These are phyloP conservation scores for Candida manassasensis DNA, from an alignment of 805 yeast species.

Conservation along the genomic window DNA sequence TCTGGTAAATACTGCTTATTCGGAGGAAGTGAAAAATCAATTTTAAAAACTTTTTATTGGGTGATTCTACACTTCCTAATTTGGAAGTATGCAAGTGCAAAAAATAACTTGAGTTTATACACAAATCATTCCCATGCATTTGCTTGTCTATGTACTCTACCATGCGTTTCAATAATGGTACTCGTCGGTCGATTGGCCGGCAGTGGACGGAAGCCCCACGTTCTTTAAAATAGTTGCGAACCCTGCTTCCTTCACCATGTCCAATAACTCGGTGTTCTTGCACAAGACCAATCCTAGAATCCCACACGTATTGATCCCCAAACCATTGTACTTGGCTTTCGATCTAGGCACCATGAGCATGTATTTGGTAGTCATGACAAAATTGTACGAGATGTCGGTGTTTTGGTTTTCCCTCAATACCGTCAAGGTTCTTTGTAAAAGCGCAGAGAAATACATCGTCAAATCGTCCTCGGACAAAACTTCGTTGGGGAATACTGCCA, in stretches of 20 bases:
- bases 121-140: neutral
- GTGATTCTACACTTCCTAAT: conserved; percentile 20
- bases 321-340: conserved; percentile 44
- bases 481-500: conserved; percentile 52
- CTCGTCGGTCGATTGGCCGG: conserved; percentile 54
- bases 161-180: conserved; percentile 49
- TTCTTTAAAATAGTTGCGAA: conserved; percentile 51
- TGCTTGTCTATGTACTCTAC: neutral
- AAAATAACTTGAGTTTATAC: too few relatives aligned
- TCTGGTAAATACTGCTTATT: too few relatives aligned
- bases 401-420: conserved; percentile 50
- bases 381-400: conserved; percentile 65
- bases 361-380: conserved; percentile 77
- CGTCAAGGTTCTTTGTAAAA: conserved; percentile 68
- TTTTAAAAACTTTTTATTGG: conserved; percentile 24
- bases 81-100: conserved; percentile 17
- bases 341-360: conserved; percentile 84
- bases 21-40: conserved; percentile 11
- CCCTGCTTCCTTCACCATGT: conserved; percentile 44
- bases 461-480: conserved; percentile 50
- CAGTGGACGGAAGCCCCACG: conserved; percentile 63
- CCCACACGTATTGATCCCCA: conserved; percentile 79
- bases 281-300: conserved; percentile 74
- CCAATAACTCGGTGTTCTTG: conserved; percentile 54
- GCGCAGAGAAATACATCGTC: conserved; percentile 64